A percentile compares a stretch with the other conserved stretches of the same genome.
Evolutionary conservation across 2,329 filamentous ascomycete genomes (phyloP).

Genomic region (Pleurostoma richardsiae): DNA sequence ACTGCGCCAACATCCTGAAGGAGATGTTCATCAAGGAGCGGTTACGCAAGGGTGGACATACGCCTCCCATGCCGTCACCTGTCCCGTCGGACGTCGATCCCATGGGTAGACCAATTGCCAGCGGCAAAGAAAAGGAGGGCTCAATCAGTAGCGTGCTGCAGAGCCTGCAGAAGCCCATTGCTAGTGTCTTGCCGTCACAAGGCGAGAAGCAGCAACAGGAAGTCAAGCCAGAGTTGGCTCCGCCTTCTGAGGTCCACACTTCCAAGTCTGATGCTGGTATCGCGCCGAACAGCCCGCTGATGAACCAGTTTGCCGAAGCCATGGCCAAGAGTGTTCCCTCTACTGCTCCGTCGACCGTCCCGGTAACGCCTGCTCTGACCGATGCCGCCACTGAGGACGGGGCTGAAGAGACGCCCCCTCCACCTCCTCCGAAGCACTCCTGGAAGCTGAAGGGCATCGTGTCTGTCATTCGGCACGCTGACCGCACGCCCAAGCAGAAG

Average conservation of each 20-base stretch:
- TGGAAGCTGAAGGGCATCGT: slow-evolving; percentile 99
- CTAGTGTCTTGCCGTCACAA: background rate
- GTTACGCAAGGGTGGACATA: slow-evolving; percentile 56
- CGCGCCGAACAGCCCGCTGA: slow-evolving; percentile 14
- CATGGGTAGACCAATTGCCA: slow-evolving; percentile 14
- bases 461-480: slow-evolving; percentile 91
- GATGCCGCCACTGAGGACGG: slow-evolving; percentile 19
- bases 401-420: slow-evolving; percentile 50
- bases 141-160: slow-evolving; percentile 7
- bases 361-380: slow-evolving; percentile 30
- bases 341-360: slow-evolving; percentile 31
- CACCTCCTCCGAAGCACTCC: slow-evolving; percentile 76
- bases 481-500: slow-evolving; percentile 97
- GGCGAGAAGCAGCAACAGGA: slow-evolving; percentile 6
- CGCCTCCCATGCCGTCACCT: slow-evolving; percentile 46
- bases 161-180: slow-evolving; percentile 7
- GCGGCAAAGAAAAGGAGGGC: slow-evolving; percentile 15
- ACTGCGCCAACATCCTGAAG: slow-evolving; percentile 78
- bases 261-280: slow-evolving; percentile 19
- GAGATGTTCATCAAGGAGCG: slow-evolving; percentile 85
- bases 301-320: slow-evolving; percentile 12
- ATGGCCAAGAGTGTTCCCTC: slow-evolving; percentile 23
- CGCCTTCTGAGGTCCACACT: background rate
- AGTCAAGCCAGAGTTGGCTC: background rate
- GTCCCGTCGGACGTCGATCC: slow-evolving; percentile 31